Base-by-base conservation (phyloP, 805 yeast genomes). In the Kodamaea kaohsiungensis region DNA sequence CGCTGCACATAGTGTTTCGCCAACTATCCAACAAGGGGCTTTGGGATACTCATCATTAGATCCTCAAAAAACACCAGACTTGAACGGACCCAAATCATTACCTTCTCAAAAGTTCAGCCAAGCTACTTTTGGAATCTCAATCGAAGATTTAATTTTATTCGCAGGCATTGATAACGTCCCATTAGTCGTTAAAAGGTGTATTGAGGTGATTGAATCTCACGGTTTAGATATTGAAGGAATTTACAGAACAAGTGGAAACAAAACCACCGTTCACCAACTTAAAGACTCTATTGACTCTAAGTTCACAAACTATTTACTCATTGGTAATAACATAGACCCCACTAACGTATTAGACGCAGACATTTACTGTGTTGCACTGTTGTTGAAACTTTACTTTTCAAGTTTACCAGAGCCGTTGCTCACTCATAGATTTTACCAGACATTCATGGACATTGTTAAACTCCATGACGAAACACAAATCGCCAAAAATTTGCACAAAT, bases 131-230 rank as follows among this genome's bases (percentile, higher is more conserved):
- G 98, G 97, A 0, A 84, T 87, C 0, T 87, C 96, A 0, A 78
- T 95, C n/a, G 96, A 88, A 55, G 83, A 78, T 8, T 72, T 90
- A 45, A 84, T 91, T 16, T 87, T 86, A 57, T 85, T 81, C 60
- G 97, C 96, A 58, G 81, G 80, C 6, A 93, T 91, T 52, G 96
- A 90, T 59, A 87, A 89, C 69, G 97, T 95, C 4, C 99, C 99
- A 1, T 80, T 88, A 15, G 82, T 95, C 48, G 99, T 95, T 9
- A 86, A 87, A 58, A 89, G 87, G 65, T 92, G 98, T 76, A 88
- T 93, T 50, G 87, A 86, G 58, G 87, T 92, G 7, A 85, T 95
- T 37, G 98, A 95, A 65, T 80, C 79, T 42, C 86, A 88, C 66
- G 99, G 99, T 1, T 68, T 88, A 39, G 87, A 89, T 50, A 75